Percentiles rank a stretch among this genome's conserved stretches.
Evolutionary conservation across 805 yeast genomes (phyloP).

Genomic region (Alloascoidea hylecoeti): DNA sequence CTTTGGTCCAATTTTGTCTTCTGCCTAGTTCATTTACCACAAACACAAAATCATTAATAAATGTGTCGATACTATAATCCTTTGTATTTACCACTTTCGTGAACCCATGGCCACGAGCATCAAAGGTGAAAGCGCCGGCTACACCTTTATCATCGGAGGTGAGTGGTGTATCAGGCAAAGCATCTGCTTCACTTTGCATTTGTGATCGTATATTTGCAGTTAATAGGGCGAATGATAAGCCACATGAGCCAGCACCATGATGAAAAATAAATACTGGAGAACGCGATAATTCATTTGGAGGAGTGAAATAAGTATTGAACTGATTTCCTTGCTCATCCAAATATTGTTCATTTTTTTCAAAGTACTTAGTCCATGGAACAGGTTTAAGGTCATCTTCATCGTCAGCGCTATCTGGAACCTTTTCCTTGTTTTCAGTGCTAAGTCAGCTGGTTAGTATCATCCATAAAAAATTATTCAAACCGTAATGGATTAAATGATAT

Average conservation of each 20-base stretch:
- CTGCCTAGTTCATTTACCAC: constrained; percentile 22
- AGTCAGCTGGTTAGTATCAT: no score
- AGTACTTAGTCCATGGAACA: constrained; percentile 21
- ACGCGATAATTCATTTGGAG: constrained; percentile 24
- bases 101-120: constrained; percentile 77
- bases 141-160: constrained; percentile 16
- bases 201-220: constrained; percentile 19
- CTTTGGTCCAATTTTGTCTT: constrained; percentile 6
- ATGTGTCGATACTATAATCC: constrained; percentile 30
- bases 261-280: constrained; percentile 60
- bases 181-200: constrained; percentile 8
- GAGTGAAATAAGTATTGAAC: constrained; percentile 43
- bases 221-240: constrained; percentile 56
- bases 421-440: not conserved
- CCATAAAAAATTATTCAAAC: no score
- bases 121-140: constrained; percentile 61
- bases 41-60: constrained; percentile 43
- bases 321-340: constrained; percentile 12
- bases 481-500: no score
- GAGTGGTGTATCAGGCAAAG: constrained; percentile 5
- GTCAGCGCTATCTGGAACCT: no score
- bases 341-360: constrained; percentile 15
- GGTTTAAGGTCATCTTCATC: not conserved
- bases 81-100: constrained; percentile 18
- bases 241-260: constrained; percentile 94